Percentiles rank a stretch among this genome's conserved stretches.
Evolutionary conservation across 176 grass and related monocot species (phyloP).

Genomic region (Phoenix dactylifera): DNA sequence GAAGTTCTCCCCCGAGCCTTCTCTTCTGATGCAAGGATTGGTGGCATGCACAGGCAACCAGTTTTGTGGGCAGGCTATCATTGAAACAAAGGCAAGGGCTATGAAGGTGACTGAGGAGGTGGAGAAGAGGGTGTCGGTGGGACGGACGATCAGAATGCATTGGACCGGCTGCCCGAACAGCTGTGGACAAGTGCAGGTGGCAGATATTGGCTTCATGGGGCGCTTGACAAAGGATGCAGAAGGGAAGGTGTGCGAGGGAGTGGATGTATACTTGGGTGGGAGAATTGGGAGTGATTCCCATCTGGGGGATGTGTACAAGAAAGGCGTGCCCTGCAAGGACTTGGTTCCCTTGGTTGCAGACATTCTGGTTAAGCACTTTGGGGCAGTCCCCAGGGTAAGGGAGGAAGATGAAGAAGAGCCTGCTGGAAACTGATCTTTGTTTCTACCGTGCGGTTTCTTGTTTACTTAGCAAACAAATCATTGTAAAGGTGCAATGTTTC

Average conservation of each 20-base stretch:
- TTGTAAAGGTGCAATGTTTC: no score
- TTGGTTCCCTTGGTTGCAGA: constrained; percentile 63
- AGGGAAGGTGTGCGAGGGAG: constrained; percentile 62
- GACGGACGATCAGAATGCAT: constrained; percentile 60
- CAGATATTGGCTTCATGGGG: constrained; percentile 93
- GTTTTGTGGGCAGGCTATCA: constrained; percentile 97
- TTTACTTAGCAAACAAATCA: no score
- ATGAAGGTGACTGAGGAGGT: constrained; percentile 76
- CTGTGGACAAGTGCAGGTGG: constrained; percentile 95
- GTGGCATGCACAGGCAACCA: constrained; percentile 92
- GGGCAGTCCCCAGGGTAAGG: constrained; percentile 46
- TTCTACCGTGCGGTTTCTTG: no score
- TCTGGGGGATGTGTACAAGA: constrained; percentile 64
- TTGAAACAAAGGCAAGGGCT: constrained; percentile 85
- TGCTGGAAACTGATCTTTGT: background rate
- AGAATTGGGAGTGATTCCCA: constrained; percentile 85
- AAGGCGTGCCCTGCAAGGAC: constrained; percentile 75
- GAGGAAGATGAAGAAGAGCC: constrained; percentile 50
- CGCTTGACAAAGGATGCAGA: constrained; percentile 53
- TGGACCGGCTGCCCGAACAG: constrained; percentile 81
- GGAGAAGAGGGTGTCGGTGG: constrained; percentile 56
- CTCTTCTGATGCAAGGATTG: constrained; percentile 59
- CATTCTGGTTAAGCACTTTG: constrained; percentile 66
- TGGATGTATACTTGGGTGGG: constrained; percentile 66
- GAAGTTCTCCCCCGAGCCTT: constrained; percentile 57